phyloP scores from a whole-genome alignment of 805 yeast species.

The Zygosaccharomyces pseudorouxii region DNA sequence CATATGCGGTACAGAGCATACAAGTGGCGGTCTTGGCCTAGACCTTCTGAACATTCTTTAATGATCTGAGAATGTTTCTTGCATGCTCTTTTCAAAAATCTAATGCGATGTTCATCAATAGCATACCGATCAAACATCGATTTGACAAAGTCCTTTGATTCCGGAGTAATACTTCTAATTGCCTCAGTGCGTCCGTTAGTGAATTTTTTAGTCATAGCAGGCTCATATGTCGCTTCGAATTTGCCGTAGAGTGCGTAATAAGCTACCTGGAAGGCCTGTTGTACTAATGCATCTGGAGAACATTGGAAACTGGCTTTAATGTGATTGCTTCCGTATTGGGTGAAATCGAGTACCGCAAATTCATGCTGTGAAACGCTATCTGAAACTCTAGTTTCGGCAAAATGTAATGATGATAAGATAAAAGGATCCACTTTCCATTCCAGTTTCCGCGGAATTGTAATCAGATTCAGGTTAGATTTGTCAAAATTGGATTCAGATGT shows the following conservation, averaged over 20 bases:
- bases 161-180: conserved; percentile 74
- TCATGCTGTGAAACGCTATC: conserved; percentile 89
- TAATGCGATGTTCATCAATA: conserved; percentile 51
- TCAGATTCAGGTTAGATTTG: conserved; percentile 37
- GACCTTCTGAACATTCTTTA: conserved; percentile 62
- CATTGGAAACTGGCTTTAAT: conserved; percentile 74
- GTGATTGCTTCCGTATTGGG: conserved; percentile 61
- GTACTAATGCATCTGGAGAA: conserved; percentile 92
- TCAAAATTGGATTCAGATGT: neutral
- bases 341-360: conserved; percentile 72
- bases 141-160: conserved; percentile 76
- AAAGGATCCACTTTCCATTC: conserved; percentile 86
- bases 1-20: conserved; percentile 85
- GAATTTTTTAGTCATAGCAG: conserved; percentile 89
- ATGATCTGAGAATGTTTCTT: conserved; percentile 63
- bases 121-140: conserved; percentile 71
- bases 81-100: conserved; percentile 65
- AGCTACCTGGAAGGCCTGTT: conserved; percentile 90
- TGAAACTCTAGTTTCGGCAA: conserved; percentile 84
- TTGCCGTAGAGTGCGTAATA: conserved; percentile 89
- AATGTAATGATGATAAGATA: conserved; percentile 70
- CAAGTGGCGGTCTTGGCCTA: conserved; percentile 89
- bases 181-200: conserved; percentile 93
- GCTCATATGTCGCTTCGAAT: conserved; percentile 91
- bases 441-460: conserved; percentile 75